Conservation (phyloP, 148 eudicot species). For the Pharnaceum exiguum region DNA sequence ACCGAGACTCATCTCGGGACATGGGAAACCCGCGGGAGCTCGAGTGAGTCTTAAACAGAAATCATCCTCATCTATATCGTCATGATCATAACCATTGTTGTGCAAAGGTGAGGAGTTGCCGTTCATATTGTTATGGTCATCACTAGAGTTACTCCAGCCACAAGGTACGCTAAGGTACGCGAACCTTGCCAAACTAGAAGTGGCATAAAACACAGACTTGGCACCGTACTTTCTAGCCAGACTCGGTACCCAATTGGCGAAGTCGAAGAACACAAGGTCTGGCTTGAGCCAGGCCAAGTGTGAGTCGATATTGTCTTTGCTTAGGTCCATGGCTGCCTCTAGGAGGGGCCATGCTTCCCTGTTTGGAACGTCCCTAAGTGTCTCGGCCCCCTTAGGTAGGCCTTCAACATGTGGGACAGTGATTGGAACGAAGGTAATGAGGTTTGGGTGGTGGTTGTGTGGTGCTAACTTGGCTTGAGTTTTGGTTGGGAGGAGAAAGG, state of each 20-base stretch:
- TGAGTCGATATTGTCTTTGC: conserved; percentile 13
- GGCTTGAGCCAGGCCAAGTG: conserved; percentile 16
- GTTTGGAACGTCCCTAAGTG: conserved; percentile 20
- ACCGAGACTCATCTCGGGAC: background rate
- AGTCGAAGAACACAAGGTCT: conserved; percentile 26
- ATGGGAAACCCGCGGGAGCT: background rate
- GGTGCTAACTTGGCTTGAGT: conserved; percentile 18
- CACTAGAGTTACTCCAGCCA: background rate
- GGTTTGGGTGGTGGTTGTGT: conserved; percentile 29
- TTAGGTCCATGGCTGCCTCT: conserved; percentile 26
- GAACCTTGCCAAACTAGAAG: conserved; percentile 5
- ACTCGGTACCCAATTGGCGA: conserved; percentile 28
- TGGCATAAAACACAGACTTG: conserved; percentile 15
- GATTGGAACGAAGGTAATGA: conserved; percentile 25
- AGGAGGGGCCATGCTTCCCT: conserved; percentile 9
- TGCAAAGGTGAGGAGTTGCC: too few relatives aligned
- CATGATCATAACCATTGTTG: too few relatives aligned
- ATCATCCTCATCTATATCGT: too few relatives aligned
- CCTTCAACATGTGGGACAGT: conserved; percentile 29
- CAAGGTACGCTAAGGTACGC: background rate
- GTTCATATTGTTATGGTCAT: too few relatives aligned
- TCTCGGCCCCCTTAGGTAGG: conserved; percentile 28
- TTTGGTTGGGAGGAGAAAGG: conserved; percentile 22
- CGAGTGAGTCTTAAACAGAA: too few relatives aligned
- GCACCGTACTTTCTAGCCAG: conserved; percentile 13